Percentiles rank a stretch among this genome's conserved stretches.
Conservation (phyloP, 805 yeast species). For the Saturnispora sanitii region DNA sequence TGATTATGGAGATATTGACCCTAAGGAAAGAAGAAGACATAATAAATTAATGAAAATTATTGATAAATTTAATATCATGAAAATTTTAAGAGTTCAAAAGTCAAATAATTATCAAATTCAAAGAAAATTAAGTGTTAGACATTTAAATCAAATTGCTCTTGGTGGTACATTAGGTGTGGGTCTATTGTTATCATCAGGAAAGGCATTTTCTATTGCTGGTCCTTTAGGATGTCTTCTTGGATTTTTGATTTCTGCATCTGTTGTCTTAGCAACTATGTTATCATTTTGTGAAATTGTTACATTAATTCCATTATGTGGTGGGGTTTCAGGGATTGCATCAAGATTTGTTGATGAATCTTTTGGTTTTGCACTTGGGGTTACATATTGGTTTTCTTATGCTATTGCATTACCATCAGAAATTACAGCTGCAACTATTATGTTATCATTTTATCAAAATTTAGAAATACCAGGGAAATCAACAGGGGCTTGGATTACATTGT, state of each 20-base stretch:
- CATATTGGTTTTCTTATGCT: conserved; percentile 64
- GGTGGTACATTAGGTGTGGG: conserved; percentile 81
- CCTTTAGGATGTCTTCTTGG: conserved; percentile 70
- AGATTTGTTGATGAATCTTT: conserved; percentile 71
- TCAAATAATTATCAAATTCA: conserved; percentile 32
- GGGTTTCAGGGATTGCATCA: conserved; percentile 65
- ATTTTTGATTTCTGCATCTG: conserved; percentile 49
- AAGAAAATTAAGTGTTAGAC: conserved; percentile 53
- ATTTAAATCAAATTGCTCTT: conserved; percentile 67
- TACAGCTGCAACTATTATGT: conserved; percentile 69
- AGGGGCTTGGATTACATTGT: conserved; percentile 62
- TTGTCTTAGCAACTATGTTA: conserved; percentile 59
- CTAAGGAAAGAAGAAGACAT: conserved; percentile 1
- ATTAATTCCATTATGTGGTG: conserved; percentile 67
- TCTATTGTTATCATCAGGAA: conserved; percentile 56
- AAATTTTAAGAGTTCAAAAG: conserved; percentile 12
- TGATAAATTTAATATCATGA: conserved; percentile 9
- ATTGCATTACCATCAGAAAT: conserved; percentile 71
- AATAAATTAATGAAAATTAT: conserved; percentile 1
- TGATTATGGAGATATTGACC: conserved; percentile 11
- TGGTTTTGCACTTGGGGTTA: conserved; percentile 65
- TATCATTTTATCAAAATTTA: conserved; percentile 53
- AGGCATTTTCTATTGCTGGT: conserved; percentile 64
- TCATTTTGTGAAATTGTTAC: conserved; percentile 80
- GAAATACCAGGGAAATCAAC: conserved; percentile 41